Base-by-base conservation (phyloP, 2,329 filamentous ascomycete species). In the Byssothecium circinans region DNA sequence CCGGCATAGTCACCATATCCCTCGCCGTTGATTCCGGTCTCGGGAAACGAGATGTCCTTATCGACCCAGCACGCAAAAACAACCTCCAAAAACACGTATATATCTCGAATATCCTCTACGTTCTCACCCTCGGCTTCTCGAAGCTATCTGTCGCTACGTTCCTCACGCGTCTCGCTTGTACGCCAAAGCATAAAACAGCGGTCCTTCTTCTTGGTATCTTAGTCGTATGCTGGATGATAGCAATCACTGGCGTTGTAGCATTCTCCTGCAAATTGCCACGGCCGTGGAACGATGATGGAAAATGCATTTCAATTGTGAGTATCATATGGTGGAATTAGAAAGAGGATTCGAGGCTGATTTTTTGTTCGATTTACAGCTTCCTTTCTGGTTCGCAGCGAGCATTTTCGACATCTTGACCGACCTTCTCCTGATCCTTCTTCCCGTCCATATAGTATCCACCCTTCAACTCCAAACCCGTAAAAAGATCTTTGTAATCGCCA, bases 251-350 rank as follows among this genome's bases (percentile, higher is more conserved):
- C 12, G 54, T 47, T 8, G 55, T 61, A 17, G 36, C 56, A 0
- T 65, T 67, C 7, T 51, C 62, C 36, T 67, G 64, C 37, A 51
- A 50, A 5, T 42, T 65, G 37, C 62, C 63, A 2, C 52, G 34
- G 14, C 62, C 62, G 8, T 65, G 62, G 63, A 47, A 54, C 17
- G 57, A 53, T 49, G 54, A 43, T 1, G 54, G 56, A 3, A 56
- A 56, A 42, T 67, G 62, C 34, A 59, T 63, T 17, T 46, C 58
- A 8, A 22, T 59, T 43, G 64, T 64, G 47, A 43, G 53, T 48
- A 36, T 5, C 5, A 5, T 8, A 14, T 19, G 33, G 8, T 17
- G 8, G 8, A 36, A 18, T 10, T 10, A 19, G 15, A 11, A 36
- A 5, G 10, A 25, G 23, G 5, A 10, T 5, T 5, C n/a, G n/a